Percentiles rank a stretch among this genome's conserved stretches.
Conservation (phyloP, 2,329 filamentous ascomycete species). For the Phyllosticta paracitricarpa region DNA sequence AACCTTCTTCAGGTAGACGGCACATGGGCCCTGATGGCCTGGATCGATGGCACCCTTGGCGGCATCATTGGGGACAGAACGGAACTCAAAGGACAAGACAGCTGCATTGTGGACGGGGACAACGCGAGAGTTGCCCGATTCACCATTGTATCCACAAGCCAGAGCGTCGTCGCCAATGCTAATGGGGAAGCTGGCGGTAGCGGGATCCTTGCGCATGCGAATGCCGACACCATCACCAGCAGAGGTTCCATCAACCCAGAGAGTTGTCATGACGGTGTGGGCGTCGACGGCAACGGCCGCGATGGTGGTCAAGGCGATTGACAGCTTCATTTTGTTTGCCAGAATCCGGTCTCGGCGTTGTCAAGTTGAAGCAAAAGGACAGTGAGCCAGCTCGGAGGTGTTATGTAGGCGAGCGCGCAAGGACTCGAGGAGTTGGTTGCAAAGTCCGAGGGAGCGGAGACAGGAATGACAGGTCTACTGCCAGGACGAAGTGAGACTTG, state of each 20-base stretch:
- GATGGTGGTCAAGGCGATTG: constrained; percentile 2
- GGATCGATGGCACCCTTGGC: constrained; percentile 47
- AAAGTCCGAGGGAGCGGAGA: background rate
- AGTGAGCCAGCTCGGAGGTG: background rate
- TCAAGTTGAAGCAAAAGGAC: background rate
- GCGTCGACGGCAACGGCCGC: constrained; percentile 13
- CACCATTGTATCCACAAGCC: constrained; percentile 55
- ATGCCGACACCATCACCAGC: constrained; percentile 60
- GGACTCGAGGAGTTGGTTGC: background rate
- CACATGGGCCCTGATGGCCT: constrained; percentile 58
- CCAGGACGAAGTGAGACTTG: constrained; percentile 6
- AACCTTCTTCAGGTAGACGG: constrained; percentile 65
- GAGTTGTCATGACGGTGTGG: constrained; percentile 27
- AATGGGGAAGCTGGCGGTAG: constrained; percentile 49
- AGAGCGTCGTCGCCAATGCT: constrained; percentile 51
- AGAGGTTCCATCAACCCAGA: constrained; percentile 24
- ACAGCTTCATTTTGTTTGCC: constrained; percentile 1
- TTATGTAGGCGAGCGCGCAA: background rate
- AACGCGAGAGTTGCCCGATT: constrained; percentile 38
- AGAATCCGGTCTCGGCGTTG: background rate
- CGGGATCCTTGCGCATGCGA: constrained; percentile 49
- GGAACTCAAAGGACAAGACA: constrained; percentile 57
- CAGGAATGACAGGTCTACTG: constrained; percentile 11
- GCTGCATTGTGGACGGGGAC: constrained; percentile 40
- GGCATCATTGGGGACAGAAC: constrained; percentile 47